Percentiles rank a stretch among this genome's conserved stretches.
Evolutionary conservation across 2,329 filamentous ascomycete genomes (phyloP).

Genomic region (Fusarium nodosum): DNA sequence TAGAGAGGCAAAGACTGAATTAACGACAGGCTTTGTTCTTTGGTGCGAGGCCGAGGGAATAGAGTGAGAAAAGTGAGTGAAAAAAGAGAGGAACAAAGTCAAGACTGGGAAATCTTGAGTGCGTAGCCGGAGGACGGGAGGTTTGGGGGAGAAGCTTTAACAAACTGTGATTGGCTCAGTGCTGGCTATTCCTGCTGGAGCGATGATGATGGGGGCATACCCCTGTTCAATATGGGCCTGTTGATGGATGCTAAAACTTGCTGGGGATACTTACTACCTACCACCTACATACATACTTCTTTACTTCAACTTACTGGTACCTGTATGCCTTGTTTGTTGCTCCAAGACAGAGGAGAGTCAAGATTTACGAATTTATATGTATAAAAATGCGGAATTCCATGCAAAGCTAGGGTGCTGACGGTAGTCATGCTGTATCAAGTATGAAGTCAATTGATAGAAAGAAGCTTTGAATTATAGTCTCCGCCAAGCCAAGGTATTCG

Average conservation of each 20-base stretch:
- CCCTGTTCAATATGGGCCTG: conserved; percentile 21
- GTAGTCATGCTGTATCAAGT: not conserved
- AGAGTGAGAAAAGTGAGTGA: conserved; percentile 24
- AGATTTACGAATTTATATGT: not conserved
- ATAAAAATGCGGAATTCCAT: no score
- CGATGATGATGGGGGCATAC: conserved; percentile 41
- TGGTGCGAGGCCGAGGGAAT: conserved; percentile 34
- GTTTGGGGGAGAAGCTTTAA: conserved; percentile 49
- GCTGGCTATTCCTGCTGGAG: conserved; percentile 32
- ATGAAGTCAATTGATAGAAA: not conserved
- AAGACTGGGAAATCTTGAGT: conserved; percentile 50
- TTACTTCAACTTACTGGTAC: not conserved
- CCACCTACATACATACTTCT: no score
- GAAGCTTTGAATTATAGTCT: conserved; percentile 9
- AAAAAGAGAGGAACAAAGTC: conserved; percentile 45
- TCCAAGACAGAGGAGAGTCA: not conserved
- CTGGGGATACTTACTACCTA: conserved; percentile 29
- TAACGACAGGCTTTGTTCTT: conserved; percentile 25
- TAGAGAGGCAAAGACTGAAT: conserved; percentile 24
- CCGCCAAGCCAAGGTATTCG: conserved; percentile 18
- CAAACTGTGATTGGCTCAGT: conserved; percentile 42
- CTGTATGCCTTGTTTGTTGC: not conserved
- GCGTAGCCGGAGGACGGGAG: conserved; percentile 53
- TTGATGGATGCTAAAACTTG: conserved; percentile 16
- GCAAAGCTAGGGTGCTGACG: not conserved